Conservation (phyloP, 805 yeast genomes). For the Sungouiella blattae region DNA sequence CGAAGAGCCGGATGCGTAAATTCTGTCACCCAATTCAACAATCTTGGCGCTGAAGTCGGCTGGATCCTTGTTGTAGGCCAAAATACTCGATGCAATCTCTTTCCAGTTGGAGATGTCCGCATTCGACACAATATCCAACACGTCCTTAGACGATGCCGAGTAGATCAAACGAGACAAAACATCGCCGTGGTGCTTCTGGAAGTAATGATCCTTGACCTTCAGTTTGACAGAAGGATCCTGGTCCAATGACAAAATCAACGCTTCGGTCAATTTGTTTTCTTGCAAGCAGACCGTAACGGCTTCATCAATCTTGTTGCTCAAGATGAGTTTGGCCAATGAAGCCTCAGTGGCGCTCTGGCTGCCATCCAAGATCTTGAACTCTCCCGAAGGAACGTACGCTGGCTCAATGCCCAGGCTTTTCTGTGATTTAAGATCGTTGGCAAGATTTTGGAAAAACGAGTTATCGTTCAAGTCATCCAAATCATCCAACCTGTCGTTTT, state of each 20-base stretch:
- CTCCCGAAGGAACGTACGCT: constrained; percentile 49
- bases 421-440: constrained; percentile 15
- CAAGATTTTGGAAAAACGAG: constrained; percentile 37
- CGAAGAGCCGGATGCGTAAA: constrained; percentile 30
- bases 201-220: constrained; percentile 69
- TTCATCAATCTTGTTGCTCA: constrained; percentile 57
- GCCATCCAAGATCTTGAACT: constrained; percentile 40
- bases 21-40: constrained; percentile 73
- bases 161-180: constrained; percentile 72
- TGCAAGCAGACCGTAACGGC: constrained; percentile 70
- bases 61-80: constrained; percentile 42
- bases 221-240: constrained; percentile 58
- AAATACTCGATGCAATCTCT: constrained; percentile 67
- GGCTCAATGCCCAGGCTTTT: constrained; percentile 7
- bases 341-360: constrained; percentile 20
- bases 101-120: constrained; percentile 82
- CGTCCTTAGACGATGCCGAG: constrained; percentile 53
- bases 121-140: constrained; percentile 69
- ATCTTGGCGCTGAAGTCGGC: constrained; percentile 53
- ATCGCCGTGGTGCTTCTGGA: constrained; percentile 50
- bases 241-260: constrained; percentile 73
- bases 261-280: constrained; percentile 66
- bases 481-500: not conserved
- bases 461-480: constrained; percentile 18
- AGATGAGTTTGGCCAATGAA: constrained; percentile 40